Evolutionary conservation across 768 basidiomycete species (phyloP).

Genomic region (Suillus paluster): DNA sequence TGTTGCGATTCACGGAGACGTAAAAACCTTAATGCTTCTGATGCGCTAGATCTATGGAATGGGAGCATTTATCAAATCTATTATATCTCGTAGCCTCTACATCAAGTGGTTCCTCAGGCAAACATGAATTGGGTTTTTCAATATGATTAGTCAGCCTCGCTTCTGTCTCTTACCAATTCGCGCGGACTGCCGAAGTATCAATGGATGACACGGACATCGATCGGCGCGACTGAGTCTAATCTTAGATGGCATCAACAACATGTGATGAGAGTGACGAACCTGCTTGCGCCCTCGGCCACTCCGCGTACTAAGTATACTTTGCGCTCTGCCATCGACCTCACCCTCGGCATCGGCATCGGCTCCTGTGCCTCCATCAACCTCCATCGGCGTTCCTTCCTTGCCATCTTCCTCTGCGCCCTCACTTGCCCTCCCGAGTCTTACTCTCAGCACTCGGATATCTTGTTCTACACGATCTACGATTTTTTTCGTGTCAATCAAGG

Average conservation of each 20-base stretch:
- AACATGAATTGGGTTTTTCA: slow-evolving; percentile 14
- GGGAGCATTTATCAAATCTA: not conserved
- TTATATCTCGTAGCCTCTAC: slow-evolving; percentile 16
- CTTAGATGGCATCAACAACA: slow-evolving; percentile 8
- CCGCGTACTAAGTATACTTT: slow-evolving; percentile 64
- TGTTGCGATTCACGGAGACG: slow-evolving; percentile 69
- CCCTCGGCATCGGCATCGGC: slow-evolving; percentile 23
- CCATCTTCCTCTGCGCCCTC: slow-evolving; percentile 43
- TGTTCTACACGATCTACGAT: slow-evolving; percentile 84
- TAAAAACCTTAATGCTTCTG: slow-evolving; percentile 16
- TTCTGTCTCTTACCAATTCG: slow-evolving; percentile 64
- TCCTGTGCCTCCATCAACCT: slow-evolving; percentile 47
- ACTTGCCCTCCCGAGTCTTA: slow-evolving; percentile 57
- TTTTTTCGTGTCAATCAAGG: slow-evolving; percentile 89
- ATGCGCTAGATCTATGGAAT: not conserved
- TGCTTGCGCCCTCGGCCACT: slow-evolving; percentile 64
- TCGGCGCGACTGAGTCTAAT: slow-evolving; percentile 50
- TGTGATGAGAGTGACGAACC: slow-evolving; percentile 30
- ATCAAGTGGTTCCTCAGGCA: slow-evolving; percentile 6
- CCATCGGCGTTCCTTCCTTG: slow-evolving; percentile 50
- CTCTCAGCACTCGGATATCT: slow-evolving; percentile 76
- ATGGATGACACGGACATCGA: slow-evolving; percentile 79
- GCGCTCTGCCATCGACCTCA: slow-evolving; percentile 61
- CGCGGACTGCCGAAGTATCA: slow-evolving; percentile 63
- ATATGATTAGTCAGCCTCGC: slow-evolving; percentile 41